Evolutionary conservation across 1,284 basidiomycete genomes (phyloP).

Genomic region (Melampsora americana): DNA sequence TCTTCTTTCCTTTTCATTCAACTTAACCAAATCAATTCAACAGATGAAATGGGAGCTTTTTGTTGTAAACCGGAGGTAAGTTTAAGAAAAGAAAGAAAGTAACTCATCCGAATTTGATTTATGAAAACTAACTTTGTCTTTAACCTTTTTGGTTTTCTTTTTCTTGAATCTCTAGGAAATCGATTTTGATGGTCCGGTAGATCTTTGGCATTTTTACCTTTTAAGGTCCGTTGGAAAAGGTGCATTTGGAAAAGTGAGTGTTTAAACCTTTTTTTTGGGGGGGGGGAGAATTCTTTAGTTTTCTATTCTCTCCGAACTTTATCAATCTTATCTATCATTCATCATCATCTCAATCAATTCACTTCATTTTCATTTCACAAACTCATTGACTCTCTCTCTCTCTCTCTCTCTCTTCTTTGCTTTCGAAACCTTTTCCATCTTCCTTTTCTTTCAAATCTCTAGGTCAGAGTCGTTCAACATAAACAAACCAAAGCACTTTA

Average conservation of each 20-base stretch:
- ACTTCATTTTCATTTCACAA: no score
- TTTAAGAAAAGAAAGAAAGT: no score
- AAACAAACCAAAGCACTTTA: constrained; percentile 92
- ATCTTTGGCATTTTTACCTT: constrained; percentile 93
- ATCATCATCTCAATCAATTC: no score
- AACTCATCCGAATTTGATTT: no score
- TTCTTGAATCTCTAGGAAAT: constrained; percentile 62
- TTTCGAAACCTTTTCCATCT: no score
- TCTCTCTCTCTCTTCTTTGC: no score
- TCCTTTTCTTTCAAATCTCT: constrained; percentile 38
- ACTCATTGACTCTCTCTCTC: no score
- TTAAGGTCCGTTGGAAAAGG: constrained; percentile 93
- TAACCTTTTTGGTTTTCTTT: constrained; percentile 10
- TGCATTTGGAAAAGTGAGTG: constrained; percentile 87
- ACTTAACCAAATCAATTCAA: neutral
- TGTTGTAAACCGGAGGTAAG: constrained; percentile 61
- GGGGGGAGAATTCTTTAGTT: no score
- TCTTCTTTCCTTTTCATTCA: neutral
- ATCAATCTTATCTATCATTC: no score
- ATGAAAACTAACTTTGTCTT: no score
- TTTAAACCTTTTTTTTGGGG: neutral
- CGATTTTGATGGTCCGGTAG: constrained; percentile 96
- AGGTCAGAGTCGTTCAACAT: constrained; percentile 58
- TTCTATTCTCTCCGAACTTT: no score
- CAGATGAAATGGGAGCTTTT: constrained; percentile 56